A percentile compares a stretch with the other conserved stretches of the same genome.
phyloP scores from a whole-genome alignment of 2,329 filamentous ascomycete genomes.

The Bisporella sp. region DNA sequence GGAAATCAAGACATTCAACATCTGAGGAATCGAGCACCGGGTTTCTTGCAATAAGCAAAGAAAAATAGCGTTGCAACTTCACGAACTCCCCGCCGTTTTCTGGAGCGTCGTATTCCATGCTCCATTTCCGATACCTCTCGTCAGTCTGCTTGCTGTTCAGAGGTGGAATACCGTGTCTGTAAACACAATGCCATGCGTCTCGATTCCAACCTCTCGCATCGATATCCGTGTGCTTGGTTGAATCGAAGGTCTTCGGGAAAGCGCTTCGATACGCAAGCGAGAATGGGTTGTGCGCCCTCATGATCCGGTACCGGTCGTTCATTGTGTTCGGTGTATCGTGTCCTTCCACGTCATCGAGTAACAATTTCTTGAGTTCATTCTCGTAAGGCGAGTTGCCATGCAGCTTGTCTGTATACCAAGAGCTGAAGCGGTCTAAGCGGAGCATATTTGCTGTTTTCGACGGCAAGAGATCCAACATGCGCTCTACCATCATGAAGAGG shows the following conservation, averaged over 20 bases:
- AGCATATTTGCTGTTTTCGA: constrained; percentile 15
- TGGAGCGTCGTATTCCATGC: too few species aligned
- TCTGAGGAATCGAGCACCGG: too few species aligned
- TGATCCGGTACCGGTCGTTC: constrained; percentile 10
- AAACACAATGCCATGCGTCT: too few species aligned
- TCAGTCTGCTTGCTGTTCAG: too few species aligned
- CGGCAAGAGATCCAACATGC: constrained; percentile 11
- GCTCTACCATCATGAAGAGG: constrained; percentile 10
- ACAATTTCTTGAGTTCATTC: constrained; percentile 12
- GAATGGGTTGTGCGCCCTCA: constrained; percentile 13
- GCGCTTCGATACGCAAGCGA: constrained; percentile 12
- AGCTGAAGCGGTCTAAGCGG: constrained; percentile 12
- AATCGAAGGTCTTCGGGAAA: constrained; percentile 8
- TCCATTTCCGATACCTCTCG: too few species aligned
- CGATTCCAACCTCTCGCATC: too few species aligned
- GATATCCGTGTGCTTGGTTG: constrained; percentile 7
- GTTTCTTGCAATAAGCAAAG: too few species aligned
- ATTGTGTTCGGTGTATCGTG: constrained; percentile 6
- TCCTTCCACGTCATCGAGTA: constrained; percentile 7
- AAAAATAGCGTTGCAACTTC: too few species aligned
- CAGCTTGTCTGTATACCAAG: constrained; percentile 16
- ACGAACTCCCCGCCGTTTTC: too few species aligned
- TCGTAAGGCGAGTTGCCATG: constrained; percentile 14
- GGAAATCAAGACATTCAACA: too few species aligned
- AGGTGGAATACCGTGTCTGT: too few species aligned